Conservation (phyloP, 2,329 filamentous ascomycete genomes). For the Colletotrichum karsti region DNA sequence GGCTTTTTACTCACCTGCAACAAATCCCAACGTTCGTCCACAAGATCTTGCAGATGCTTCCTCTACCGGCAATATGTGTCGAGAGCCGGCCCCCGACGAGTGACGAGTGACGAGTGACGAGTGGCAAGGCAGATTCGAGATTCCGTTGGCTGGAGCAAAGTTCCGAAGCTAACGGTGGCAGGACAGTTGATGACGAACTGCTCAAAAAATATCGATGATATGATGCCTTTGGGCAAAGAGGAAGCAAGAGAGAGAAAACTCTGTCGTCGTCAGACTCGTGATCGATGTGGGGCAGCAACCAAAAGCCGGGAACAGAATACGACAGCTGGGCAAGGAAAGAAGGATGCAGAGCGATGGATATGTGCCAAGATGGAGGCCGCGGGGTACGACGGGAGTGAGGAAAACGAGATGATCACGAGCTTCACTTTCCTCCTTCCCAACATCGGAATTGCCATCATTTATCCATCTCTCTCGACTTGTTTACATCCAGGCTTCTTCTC, state of each 20-base stretch:
- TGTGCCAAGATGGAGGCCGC: neutral
- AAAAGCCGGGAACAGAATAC: neutral
- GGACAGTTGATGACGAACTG: neutral
- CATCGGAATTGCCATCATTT: neutral
- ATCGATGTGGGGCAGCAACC: neutral
- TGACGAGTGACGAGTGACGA: too few relatives aligned
- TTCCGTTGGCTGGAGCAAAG: constrained; percentile 2
- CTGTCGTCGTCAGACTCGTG: constrained; percentile 18
- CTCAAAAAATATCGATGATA: neutral
- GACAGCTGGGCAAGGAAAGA: constrained; percentile 8
- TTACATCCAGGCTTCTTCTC: neutral
- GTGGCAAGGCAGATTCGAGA: constrained; percentile 10
- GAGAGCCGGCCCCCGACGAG: constrained; percentile 10
- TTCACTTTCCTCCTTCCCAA: neutral
- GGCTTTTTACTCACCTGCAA: constrained; percentile 24
- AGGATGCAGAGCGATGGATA: constrained; percentile 14
- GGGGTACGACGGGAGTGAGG: too few relatives aligned
- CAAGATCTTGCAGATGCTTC: constrained; percentile 12
- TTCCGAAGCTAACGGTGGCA: constrained; percentile 1
- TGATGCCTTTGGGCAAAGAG: constrained; percentile 2
- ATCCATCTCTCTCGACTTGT: neutral
- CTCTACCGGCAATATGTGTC: constrained; percentile 18
- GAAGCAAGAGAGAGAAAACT: constrained; percentile 9
- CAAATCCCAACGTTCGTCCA: constrained; percentile 23
- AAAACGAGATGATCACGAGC: neutral